Percentiles rank a stretch among this genome's conserved stretches.
Evolutionary conservation across 306 rosid genomes (phyloP).

Genomic region (Prunus dulcis): DNA sequence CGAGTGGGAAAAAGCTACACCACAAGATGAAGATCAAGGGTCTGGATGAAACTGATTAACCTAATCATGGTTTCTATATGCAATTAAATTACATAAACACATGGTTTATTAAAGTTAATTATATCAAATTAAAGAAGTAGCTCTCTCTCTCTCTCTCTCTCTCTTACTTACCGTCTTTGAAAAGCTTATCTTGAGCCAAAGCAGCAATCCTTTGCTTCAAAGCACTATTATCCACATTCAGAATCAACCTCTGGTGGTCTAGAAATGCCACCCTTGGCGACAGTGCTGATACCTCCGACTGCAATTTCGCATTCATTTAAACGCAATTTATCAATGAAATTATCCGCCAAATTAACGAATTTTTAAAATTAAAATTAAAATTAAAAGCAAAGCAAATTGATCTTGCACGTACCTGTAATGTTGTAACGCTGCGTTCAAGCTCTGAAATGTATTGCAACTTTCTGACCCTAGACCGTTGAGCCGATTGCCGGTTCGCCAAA

Average conservation of each 20-base stretch:
- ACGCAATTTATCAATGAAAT: background rate
- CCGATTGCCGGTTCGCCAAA: slow-evolving; percentile 92
- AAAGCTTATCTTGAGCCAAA: slow-evolving; percentile 92
- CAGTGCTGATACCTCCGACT: slow-evolving; percentile 93
- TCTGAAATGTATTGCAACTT: slow-evolving; percentile 89
- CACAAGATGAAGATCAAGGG: background rate
- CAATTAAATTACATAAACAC: background rate
- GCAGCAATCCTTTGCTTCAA: slow-evolving; percentile 97
- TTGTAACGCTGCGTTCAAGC: slow-evolving; percentile 83
- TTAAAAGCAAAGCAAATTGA: background rate
- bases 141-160: background rate
- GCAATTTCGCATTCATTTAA: slow-evolving; percentile 8
- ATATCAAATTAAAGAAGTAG: no score
- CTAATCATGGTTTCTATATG: background rate
- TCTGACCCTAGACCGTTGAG: slow-evolving; percentile 91
- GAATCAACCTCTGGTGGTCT: slow-evolving; percentile 96
- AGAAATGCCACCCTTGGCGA: slow-evolving; percentile 92
- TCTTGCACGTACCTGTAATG: slow-evolving; percentile 58
- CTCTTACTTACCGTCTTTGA: slow-evolving; percentile 70
- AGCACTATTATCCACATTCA: slow-evolving; percentile 82
- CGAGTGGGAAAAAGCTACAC: background rate
- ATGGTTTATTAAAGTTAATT: no score
- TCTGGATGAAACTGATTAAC: background rate
- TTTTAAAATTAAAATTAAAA: background rate
- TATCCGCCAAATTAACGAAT: background rate